Percentiles rank a stretch among this genome's conserved stretches.
Evolutionary conservation across 73 alveolate genomes (phyloP).

Genomic region (Uronychia setigera): DNA sequence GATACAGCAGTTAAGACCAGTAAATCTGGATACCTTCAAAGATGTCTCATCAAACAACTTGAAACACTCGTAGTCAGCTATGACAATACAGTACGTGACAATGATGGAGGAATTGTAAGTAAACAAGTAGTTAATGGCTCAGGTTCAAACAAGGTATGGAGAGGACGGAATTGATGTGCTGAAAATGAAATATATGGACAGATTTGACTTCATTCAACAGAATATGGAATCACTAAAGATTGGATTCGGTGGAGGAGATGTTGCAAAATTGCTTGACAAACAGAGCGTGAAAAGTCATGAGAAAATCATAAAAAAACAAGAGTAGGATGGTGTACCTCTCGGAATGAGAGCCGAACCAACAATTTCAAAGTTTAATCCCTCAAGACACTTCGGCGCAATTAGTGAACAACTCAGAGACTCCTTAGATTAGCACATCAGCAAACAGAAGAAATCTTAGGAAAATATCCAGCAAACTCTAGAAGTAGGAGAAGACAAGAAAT

Average conservation of each 20-base stretch:
- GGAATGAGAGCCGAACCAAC: constrained; percentile 77
- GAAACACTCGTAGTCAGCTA: constrained; percentile 93
- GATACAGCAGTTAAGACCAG: constrained; percentile 99
- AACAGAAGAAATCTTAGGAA: constrained; percentile 69
- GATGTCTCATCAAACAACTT: constrained; percentile 96
- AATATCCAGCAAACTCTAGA: constrained; percentile 58
- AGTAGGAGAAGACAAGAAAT: constrained; percentile 22
- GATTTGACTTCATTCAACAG: constrained; percentile 89
- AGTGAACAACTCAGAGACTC: constrained; percentile 32
- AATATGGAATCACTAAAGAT: constrained; percentile 73
- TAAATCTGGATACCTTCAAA: constrained; percentile 96
- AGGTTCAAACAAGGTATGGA: constrained; percentile 91
- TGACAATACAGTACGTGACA: constrained; percentile 98
- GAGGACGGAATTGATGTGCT: constrained; percentile 97
- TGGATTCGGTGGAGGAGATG: constrained; percentile 6
- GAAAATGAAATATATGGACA: constrained; percentile 86
- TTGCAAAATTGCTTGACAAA: neutral
- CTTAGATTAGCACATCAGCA: constrained; percentile 37
- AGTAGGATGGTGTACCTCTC: constrained; percentile 19
- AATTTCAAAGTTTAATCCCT: constrained; percentile 80
- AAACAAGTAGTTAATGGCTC: neutral
- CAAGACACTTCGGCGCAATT: constrained; percentile 87
- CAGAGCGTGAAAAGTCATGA: neutral
- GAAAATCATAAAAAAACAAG: constrained; percentile 41
- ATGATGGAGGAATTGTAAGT: constrained; percentile 94